These are phyloP conservation scores for Kernera saxatilis DNA, from an alignment of 345 rosid species.

Conservation along the genomic window DNA sequence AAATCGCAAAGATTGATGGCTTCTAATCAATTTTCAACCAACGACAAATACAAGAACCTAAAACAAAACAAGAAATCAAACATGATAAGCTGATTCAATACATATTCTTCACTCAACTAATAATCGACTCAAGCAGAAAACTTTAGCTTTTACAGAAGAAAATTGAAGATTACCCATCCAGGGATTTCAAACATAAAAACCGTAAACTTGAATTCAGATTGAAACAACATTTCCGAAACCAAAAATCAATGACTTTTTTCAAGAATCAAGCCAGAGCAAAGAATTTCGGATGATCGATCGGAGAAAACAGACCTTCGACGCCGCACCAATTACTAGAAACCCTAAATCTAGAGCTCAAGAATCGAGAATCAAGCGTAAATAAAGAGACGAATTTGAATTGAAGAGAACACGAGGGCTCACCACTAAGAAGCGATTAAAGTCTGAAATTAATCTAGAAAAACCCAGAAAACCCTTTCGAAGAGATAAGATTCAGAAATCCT, in stretches of 20 bases:
- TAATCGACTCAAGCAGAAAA: not conserved
- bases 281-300: not conserved
- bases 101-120: not conserved
- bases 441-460: not conserved
- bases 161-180: not conserved
- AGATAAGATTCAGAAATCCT: not conserved
- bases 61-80: not conserved
- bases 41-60: not conserved
- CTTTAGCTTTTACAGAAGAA: not conserved
- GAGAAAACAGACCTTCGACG: not conserved
- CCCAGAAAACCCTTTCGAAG: not conserved
- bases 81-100: not conserved
- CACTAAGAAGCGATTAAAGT: slow-evolving; percentile 4
- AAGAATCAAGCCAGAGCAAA: not conserved
- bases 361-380: too few relatives aligned
- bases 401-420: slow-evolving; percentile 1
- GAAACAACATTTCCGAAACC: not conserved
- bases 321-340: not conserved
- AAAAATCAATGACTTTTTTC: not conserved
- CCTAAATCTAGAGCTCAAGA: slow-evolving; percentile 7
- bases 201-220: not conserved
- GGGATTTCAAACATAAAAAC: not conserved
- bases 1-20: not conserved
- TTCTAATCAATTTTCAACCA: not conserved
- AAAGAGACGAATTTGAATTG: not conserved